Evolutionary conservation across 164 flowering plant species (phyloP), one percentile per base, ranked within the genome.

Genomic region (Dillenia suffruticosa): DNA sequence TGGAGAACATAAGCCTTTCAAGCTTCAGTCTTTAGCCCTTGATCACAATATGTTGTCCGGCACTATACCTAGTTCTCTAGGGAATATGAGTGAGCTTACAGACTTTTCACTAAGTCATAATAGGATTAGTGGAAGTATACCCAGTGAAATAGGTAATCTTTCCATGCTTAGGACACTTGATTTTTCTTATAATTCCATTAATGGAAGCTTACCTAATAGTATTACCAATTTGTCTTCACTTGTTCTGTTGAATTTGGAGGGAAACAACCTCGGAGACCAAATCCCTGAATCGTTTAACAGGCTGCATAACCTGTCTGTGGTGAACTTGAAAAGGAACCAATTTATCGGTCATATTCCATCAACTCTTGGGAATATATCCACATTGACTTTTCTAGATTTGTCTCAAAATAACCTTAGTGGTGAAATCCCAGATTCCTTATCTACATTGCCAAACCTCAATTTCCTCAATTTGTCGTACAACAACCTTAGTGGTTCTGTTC

Each of bases 401-500:
- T 82, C 97, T 1, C 64, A 69, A 11, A 93, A 90, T 54, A 55
- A 61, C 57, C 69, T 93, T 32, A 76, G 64, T 5, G 96, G 96
- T 12, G 75, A 73, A 51, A 91, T 94, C 47, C 94, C 97, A 2
- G 53, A 46, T 47, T 79, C 96, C 12, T 70, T 95, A 44, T 69
- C 69, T 46, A 63, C 71, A 47, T 62, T 92, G 16, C 61, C 84
- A 43, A 80, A 77, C 44, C 90, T 95, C 50, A 72, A 19, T 8
- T 67, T 64, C 17, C 79, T 95, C 78, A 90, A 88, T 74, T 94
- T 88, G 46, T 92, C 99, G 17, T 79, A 82, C 58, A 95, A 95
- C 75, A 76, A 82, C 54, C 88, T 95, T 5, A 88, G 97, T 15
- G 99, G 99, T 51, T 15, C 85, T n/a, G 99, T 95, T 62, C 92